These are phyloP conservation scores for Podospora appendiculata DNA, from an alignment of 495 filamentous ascomycete genomes.

Conservation along the genomic window DNA sequence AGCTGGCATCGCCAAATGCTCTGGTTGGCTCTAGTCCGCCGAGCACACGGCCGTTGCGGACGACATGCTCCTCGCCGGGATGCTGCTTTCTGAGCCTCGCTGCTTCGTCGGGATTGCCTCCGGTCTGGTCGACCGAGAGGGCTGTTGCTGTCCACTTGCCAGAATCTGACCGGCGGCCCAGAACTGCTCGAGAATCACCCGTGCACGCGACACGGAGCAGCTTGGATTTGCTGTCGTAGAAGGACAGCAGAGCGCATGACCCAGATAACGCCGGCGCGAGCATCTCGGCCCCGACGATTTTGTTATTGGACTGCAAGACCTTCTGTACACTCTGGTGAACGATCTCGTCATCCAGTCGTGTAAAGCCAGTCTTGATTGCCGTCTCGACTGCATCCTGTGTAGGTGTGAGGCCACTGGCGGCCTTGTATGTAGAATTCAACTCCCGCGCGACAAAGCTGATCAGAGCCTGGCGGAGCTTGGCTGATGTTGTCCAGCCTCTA, in stretches of 20 bases:
- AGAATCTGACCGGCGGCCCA: conserved; percentile 66
- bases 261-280: conserved; percentile 91
- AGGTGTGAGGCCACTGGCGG: conserved; percentile 52
- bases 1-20: conserved; percentile 91
- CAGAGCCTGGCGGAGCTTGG: conserved; percentile 85
- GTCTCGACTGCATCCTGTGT: conserved; percentile 71
- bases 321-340: conserved; percentile 81
- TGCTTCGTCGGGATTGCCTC: not conserved
- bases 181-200: conserved; percentile 87
- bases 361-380: conserved; percentile 89
- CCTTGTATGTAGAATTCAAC: conserved; percentile 88
- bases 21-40: conserved; percentile 86
- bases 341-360: conserved; percentile 86
- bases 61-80: conserved; percentile 77
- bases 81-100: conserved; percentile 61
- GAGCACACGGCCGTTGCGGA: conserved; percentile 80
- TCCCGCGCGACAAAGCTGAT: conserved; percentile 91
- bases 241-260: conserved; percentile 90
- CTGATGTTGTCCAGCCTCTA: conserved; percentile 96
- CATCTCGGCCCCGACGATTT: conserved; percentile 77
- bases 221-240: conserved; percentile 83
- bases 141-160: conserved; percentile 92
- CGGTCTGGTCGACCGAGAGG: conserved; percentile 51
- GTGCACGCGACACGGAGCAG: conserved; percentile 86
- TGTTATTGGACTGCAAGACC: conserved; percentile 80